A percentile compares a stretch with the other conserved stretches of the same genome.
Evolutionary conservation across 2,329 filamentous ascomycete species (phyloP).

Genomic region (Colletotrichum paranaense): DNA sequence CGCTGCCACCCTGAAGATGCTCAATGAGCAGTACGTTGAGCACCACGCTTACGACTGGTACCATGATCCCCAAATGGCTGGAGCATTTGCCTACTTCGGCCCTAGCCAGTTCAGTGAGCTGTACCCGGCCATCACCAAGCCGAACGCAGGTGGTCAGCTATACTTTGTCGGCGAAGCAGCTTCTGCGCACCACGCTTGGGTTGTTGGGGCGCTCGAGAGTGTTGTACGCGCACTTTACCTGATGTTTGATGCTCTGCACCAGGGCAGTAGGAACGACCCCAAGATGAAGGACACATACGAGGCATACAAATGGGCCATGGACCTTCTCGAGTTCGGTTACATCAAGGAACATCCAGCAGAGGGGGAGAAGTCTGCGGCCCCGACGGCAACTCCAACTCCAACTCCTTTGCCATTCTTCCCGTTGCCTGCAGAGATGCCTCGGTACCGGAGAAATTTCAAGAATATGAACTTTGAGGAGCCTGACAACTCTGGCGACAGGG

Average conservation of each 20-base stretch:
- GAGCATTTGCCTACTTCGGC: conserved; percentile 53
- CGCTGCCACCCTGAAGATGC: neutral
- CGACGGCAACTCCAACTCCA: too few relatives aligned
- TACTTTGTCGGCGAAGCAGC: conserved; percentile 51
- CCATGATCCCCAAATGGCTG: conserved; percentile 45
- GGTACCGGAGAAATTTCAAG: too few relatives aligned
- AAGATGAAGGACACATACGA: neutral
- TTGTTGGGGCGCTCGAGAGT: conserved; percentile 50
- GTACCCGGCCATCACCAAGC: conserved; percentile 44
- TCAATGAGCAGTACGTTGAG: neutral
- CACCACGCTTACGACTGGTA: conserved; percentile 53
- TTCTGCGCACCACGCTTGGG: conserved; percentile 52
- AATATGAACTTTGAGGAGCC: too few relatives aligned
- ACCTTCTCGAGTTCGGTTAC: neutral
- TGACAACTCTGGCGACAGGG: too few relatives aligned
- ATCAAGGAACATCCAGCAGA: too few relatives aligned
- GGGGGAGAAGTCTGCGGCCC: too few relatives aligned
- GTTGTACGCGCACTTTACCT: conserved; percentile 13
- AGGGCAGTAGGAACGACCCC: neutral
- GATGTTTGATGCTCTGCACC: neutral
- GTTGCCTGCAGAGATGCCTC: neutral
- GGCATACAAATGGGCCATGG: neutral
- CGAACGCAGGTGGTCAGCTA: conserved; percentile 42
- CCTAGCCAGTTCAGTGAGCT: conserved; percentile 52
- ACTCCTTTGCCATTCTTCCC: neutral